phyloP scores from a whole-genome alignment of 1,139 yeast species.

The Geotrichum phurueaensis region DNA sequence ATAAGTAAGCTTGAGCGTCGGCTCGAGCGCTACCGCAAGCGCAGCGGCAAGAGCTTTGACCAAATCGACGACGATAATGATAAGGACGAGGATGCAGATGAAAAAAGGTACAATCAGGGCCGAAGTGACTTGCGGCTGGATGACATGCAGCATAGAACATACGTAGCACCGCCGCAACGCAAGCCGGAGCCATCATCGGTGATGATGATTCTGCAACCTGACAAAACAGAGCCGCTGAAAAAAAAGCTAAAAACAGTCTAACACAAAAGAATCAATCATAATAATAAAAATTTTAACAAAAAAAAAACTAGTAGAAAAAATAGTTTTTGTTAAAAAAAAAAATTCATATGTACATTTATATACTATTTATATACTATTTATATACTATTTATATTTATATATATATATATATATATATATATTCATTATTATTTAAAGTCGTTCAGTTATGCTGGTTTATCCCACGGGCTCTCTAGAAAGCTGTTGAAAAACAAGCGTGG shows the following conservation, averaged over 20 bases:
- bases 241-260: neutral
- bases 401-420: neutral
- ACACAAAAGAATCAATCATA: neutral
- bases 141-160: neutral
- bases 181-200: neutral
- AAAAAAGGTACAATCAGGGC: neutral
- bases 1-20: constrained; percentile 14
- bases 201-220: neutral
- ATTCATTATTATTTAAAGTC: neutral
- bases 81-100: neutral
- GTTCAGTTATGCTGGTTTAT: neutral
- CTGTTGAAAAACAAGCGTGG: neutral
- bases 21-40: neutral
- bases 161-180: neutral
- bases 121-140: neutral
- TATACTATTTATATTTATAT: neutral
- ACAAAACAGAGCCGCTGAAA: neutral
- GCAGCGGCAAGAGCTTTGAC: neutral
- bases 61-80: neutral
- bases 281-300: neutral
- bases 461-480: neutral
- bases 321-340: neutral
- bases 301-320: neutral
- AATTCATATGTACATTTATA: neutral
- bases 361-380: neutral